Evolutionary conservation across 495 filamentous ascomycete genomes (phyloP).

Genomic region (Hypoxylon lienhwacheense): DNA sequence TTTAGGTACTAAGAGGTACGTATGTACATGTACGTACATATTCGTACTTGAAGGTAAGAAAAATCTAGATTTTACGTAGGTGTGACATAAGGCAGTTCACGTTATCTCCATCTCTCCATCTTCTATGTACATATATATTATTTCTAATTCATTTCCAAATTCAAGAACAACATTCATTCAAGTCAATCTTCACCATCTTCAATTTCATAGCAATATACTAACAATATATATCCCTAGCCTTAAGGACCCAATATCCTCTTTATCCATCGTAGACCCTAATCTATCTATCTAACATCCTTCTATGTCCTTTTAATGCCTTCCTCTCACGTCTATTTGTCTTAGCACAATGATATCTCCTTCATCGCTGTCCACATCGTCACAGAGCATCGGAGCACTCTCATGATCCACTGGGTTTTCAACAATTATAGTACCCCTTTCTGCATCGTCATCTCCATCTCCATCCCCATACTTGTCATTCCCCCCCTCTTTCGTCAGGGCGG

Average conservation of each 20-base stretch:
- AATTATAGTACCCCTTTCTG: constrained; percentile 9
- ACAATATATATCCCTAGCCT: too few species aligned
- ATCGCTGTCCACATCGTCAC: constrained; percentile 15
- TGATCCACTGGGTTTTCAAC: constrained; percentile 8
- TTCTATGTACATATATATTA: neutral
- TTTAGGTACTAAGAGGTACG: neutral
- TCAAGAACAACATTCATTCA: too few species aligned
- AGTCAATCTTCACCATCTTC: too few species aligned
- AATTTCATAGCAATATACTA: too few species aligned
- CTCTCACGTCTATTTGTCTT: constrained; percentile 13
- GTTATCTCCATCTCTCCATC: too few species aligned
- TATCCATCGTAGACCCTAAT: constrained; percentile 1
- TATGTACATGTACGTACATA: neutral
- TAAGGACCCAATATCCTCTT: neutral
- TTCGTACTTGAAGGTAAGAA: too few species aligned
- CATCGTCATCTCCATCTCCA: constrained; percentile 9
- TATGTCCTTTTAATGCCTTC: too few species aligned
- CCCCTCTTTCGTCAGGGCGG: constrained; percentile 60
- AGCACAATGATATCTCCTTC: constrained; percentile 21
- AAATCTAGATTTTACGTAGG: too few species aligned
- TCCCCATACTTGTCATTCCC: constrained; percentile 17
- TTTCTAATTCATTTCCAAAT: neutral
- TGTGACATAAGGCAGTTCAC: too few species aligned
- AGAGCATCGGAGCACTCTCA: constrained; percentile 31
- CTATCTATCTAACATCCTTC: constrained; percentile 1